Evolutionary conservation across 371 early-diverging fungal genomes (phyloP), one percentile per base, ranked within the genome.

Genomic region (Apophysomyces variabilis): DNA sequence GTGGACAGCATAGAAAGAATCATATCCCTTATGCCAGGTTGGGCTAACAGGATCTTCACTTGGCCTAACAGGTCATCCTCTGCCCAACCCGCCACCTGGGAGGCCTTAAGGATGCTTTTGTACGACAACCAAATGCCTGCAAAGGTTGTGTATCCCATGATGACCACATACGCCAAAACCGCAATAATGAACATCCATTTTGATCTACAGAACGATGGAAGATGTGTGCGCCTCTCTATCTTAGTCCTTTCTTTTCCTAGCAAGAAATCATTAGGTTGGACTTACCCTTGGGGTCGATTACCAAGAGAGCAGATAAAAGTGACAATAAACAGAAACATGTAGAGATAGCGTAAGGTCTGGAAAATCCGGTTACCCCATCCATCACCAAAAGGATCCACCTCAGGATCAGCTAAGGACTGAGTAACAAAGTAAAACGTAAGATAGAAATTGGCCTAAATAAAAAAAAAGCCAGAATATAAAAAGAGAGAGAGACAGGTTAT

Each of bases 271-370:
- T 26, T 26, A 26, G 3, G 32, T 26, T 26, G 32, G 32, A 26
- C 54, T 73, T 90, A 91, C 67, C 93, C 93, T 82, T 93, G 92
- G 43, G 95, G 95, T 43, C 93, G 77, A 69, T 95, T 95, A 41
- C 95, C 95, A 76, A 95, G 82, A 13, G 93, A 85, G 58, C 87
- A 83, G 62, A 93, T 88, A 66, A 95, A 92, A 36, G 85, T 75
- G 1, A 85, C 78, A 57, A 91, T 78, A 62, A 94, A 74, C 35
- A 91, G 66, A 16, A 87, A 72, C 45, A 91, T 75, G 74, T 94
- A 94, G 9, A 88, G 67, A 57, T 85, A 84, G 35, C 79, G 76
- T 12, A 86, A 68, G 3, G 86, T 66, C 13, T 78, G 74, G 66
- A 88, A 86, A 16, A 89, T 66, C 47, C 69, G 63, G 12, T 62